Evolutionary conservation across 2,329 filamentous ascomycete species (phyloP), one percentile per base, ranked within the genome.

Genomic region (Ophiostoma sp.): DNA sequence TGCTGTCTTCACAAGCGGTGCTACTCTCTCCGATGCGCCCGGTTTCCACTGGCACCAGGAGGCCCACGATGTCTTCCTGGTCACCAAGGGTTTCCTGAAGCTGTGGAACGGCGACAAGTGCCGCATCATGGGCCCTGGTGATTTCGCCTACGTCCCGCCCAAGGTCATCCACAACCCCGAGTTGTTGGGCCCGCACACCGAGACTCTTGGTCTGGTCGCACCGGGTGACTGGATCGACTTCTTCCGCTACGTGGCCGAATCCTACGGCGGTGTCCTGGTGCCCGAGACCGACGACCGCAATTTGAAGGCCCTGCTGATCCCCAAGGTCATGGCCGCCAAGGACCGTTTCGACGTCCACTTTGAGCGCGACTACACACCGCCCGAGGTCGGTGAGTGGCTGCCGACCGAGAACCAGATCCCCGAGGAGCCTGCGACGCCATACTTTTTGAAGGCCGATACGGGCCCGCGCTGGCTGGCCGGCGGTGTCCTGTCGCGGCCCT

Each of bases 81-180:
- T 69, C 48, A 69, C 66, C 11, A 69, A 69, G 48, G 66, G 66
- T 2, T 69, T 52, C 19, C n/a, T 69, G 17, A 69, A 69, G 48
- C 66, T 69, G 17, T 69, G 66, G 66, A 69, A 69, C 31, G 66
- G 66, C 17, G 66, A 69, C 66, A 69, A 55, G 66, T 69, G 66
- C 66, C 66, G 66, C 15, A 69, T 69, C 48, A 52, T 69, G 45
- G 66, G 66, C 19, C 66, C 66, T 15, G 66, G 66, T 25, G 66
- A 69, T 17, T 69, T 69, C 55, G 66, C 66, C 19, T 69, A 69
- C 31, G 33, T 69, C 15, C 66, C 66, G 31, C 66, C 66, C 25
- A 69, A 52, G 17, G 31, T 69, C 66, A 25, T 69, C 66, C 66
- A 69, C 28, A 69, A 69, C 48, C 66, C 66, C 7, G 25, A 69